Evolutionary conservation across 306 rosid genomes (phyloP).

Genomic region (Luffa aegyptiaca): DNA sequence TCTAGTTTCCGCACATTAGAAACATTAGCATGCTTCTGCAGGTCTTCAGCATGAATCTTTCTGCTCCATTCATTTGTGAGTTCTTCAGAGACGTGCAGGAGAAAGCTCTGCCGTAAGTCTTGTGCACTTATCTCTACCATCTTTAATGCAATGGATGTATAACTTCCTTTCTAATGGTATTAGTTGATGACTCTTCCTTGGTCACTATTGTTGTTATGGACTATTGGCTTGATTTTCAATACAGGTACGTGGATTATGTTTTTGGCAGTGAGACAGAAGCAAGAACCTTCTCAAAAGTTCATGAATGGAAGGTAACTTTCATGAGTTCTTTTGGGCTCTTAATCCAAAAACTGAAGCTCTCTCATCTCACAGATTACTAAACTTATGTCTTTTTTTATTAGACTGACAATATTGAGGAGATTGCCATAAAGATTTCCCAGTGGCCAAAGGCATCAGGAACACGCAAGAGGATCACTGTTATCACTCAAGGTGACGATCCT

Average conservation of each 20-base stretch:
- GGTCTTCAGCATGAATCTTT: conserved; percentile 91
- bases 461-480: conserved; percentile 80
- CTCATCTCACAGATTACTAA: conserved; percentile 8
- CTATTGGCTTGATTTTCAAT: conserved; percentile 6
- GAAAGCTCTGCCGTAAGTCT: conserved; percentile 60
- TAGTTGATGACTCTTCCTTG: background rate
- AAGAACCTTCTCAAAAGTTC: conserved; percentile 75
- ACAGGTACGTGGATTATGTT: conserved; percentile 64
- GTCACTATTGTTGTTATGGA: background rate
- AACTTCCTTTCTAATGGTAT: background rate
- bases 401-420: conserved; percentile 91
- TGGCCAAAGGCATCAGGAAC: conserved; percentile 81
- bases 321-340: background rate
- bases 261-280: conserved; percentile 33
- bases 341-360: background rate
- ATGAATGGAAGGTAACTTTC: conserved; percentile 79
- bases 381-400: conserved; percentile 15
- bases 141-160: background rate
- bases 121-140: background rate
- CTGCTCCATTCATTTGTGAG: conserved; percentile 95
- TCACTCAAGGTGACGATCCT: conserved; percentile 94
- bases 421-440: conserved; percentile 79
- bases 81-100: conserved; percentile 81
- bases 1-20: background rate
- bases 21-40: conserved; percentile 17